These are phyloP conservation scores for Adansonia gregorii DNA, from an alignment of 441 rosid genomes.

Conservation along the genomic window DNA sequence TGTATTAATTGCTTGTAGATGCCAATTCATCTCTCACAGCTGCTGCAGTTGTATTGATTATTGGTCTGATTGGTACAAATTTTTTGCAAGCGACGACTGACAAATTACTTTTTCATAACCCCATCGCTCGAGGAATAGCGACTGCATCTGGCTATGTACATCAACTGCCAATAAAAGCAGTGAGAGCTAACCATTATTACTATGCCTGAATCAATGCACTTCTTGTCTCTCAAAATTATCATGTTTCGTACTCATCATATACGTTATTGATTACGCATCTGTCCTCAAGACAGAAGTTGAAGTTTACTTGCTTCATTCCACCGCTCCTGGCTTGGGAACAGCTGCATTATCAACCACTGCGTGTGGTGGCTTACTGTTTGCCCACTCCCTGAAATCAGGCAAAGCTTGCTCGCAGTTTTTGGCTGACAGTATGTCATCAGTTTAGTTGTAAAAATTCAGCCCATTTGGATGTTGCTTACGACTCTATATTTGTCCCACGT, in stretches of 20 bases:
- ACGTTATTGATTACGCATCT: too few relatives aligned
- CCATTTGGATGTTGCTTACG: background rate
- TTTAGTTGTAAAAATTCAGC: background rate
- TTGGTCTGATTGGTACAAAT: constrained; percentile 92
- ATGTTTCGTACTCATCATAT: too few relatives aligned
- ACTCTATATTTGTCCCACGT: background rate
- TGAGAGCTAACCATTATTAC: background rate
- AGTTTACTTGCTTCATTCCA: constrained; percentile 28
- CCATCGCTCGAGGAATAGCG: constrained; percentile 94
- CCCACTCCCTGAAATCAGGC: constrained; percentile 84
- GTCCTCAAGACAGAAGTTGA: background rate
- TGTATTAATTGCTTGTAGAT: constrained; percentile 48
- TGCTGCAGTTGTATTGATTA: constrained; percentile 82
- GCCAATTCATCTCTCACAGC: constrained; percentile 93
- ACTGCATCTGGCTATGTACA: constrained; percentile 84
- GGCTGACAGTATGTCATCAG: constrained; percentile 43
- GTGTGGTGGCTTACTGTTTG: constrained; percentile 89
- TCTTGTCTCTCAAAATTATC: background rate
- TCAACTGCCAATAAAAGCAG: background rate
- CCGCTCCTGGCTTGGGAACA: constrained; percentile 98
- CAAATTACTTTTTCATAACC: constrained; percentile 71
- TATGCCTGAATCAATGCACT: background rate
- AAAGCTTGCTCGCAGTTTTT: constrained; percentile 75
- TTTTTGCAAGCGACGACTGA: constrained; percentile 88
- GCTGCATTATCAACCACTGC: constrained; percentile 96